Evolutionary conservation across 1,139 yeast species (phyloP).

Genomic region (Candida mesenterica): DNA sequence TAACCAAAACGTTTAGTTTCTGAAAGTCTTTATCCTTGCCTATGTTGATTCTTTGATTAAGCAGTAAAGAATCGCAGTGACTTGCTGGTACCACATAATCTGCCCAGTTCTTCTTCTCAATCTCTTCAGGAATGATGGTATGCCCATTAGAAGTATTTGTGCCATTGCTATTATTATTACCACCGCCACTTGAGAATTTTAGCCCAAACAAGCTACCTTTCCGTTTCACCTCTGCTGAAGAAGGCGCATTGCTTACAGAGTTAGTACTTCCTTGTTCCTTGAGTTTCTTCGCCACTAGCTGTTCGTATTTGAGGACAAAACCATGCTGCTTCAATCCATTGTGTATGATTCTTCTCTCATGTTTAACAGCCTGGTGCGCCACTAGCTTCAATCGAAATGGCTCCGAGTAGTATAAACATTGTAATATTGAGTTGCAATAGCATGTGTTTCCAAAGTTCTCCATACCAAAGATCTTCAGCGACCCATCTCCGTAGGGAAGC

Average conservation of each 20-base stretch:
- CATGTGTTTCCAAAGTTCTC: slow-evolving; percentile 96
- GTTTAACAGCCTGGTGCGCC: slow-evolving; percentile 30
- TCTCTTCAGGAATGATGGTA: slow-evolving; percentile 8
- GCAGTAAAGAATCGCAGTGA: slow-evolving; percentile 34
- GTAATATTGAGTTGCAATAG: slow-evolving; percentile 89
- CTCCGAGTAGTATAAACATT: slow-evolving; percentile 76
- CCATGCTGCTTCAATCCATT: slow-evolving; percentile 46
- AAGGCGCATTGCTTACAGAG: slow-evolving; percentile 4
- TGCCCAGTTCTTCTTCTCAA: slow-evolving; percentile 9
- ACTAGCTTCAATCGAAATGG: slow-evolving; percentile 61
- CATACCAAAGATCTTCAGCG: slow-evolving; percentile 80
- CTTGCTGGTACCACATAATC: slow-evolving; percentile 30
- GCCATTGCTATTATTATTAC: slow-evolving; percentile 16
- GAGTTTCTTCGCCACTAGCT: slow-evolving; percentile 35
- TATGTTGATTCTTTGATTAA: slow-evolving; percentile 36
- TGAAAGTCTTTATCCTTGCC: slow-evolving; percentile 33
- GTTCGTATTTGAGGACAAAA: slow-evolving; percentile 47
- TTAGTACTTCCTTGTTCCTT: slow-evolving; percentile 33
- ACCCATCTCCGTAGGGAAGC: slow-evolving; percentile 60
- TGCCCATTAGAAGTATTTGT: slow-evolving; percentile 4
- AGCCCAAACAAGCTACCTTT: slow-evolving; percentile 44
- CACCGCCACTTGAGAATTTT: slow-evolving; percentile 21
- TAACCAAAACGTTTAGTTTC: slow-evolving; percentile 35
- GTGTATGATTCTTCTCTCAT: slow-evolving; percentile 38
- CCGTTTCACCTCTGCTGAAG: slow-evolving; percentile 13